Conservation (phyloP, 2,329 filamentous ascomycete species). For the Ilyonectria sp. region DNA sequence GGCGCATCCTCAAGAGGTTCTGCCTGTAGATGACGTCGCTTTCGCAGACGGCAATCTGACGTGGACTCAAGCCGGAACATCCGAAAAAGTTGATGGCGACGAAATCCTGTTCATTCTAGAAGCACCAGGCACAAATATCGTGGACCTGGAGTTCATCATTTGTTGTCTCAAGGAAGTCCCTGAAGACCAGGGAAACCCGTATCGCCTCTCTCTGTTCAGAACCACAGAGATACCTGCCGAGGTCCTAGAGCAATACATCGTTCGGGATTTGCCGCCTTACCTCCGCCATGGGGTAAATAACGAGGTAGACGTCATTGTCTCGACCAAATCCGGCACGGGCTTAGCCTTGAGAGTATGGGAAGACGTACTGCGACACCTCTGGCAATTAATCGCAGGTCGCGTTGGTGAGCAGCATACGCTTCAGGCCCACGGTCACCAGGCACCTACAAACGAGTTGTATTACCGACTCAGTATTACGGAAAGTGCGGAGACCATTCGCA, state of each 20-base stretch:
- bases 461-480: constrained; percentile 71
- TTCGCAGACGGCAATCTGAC: constrained; percentile 45
- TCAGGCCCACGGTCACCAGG: not conserved
- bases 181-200: constrained; percentile 46
- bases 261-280: constrained; percentile 58
- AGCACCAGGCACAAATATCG: not conserved
- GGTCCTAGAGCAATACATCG: constrained; percentile 55
- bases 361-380: constrained; percentile 68
- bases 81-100: constrained; percentile 38
- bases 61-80: constrained; percentile 44
- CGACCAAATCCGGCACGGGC: constrained; percentile 75
- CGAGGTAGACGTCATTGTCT: constrained; percentile 76
- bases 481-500: constrained; percentile 73
- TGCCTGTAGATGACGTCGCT: constrained; percentile 38
- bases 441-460: not conserved
- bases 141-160: constrained; percentile 47
- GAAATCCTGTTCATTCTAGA: constrained; percentile 50
- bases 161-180: constrained; percentile 56
- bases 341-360: constrained; percentile 71
- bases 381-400: constrained; percentile 58
- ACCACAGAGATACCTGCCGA: constrained; percentile 54
- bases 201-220: constrained; percentile 49
- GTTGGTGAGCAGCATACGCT: not conserved
- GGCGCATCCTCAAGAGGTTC: constrained; percentile 4
- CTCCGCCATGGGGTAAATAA: constrained; percentile 45